phyloP scores from a whole-genome alignment of 108 stramenopile genomes.

The Seminavis robusta region DNA sequence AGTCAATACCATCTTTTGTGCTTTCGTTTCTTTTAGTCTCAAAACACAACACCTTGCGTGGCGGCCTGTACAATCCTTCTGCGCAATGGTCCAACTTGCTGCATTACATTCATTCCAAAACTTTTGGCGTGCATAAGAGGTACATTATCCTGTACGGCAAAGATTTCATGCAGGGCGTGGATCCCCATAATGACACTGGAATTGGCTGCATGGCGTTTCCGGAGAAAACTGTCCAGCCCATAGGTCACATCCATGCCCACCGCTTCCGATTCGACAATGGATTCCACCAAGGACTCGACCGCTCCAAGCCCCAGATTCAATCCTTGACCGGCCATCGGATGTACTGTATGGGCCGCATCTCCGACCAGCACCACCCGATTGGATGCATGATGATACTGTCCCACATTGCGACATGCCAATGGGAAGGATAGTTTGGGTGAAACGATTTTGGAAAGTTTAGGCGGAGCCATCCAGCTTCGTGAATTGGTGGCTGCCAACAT shows the following conservation, averaged over 20 bases:
- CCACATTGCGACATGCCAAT: conserved; percentile 43
- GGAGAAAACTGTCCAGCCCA: neutral
- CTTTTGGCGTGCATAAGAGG: conserved; percentile 54
- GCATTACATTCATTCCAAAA: conserved; percentile 79
- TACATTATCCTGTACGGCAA: conserved; percentile 28
- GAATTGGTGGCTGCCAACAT: conserved; percentile 19
- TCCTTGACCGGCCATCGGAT: conserved; percentile 98
- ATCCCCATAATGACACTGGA: conserved; percentile 50
- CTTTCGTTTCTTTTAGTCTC: no score
- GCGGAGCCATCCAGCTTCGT: conserved; percentile 26
- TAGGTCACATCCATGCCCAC: conserved; percentile 68
- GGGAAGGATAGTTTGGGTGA: conserved; percentile 45
- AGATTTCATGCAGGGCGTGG: conserved; percentile 69
- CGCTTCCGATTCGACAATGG: conserved; percentile 51
- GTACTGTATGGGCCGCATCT: conserved; percentile 96
- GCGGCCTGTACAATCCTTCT: conserved; percentile 64
- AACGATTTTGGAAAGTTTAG: conserved; percentile 21
- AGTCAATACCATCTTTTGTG: no score
- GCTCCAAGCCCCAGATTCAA: conserved; percentile 94
- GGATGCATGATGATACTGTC: conserved; percentile 28
- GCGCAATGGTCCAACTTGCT: conserved; percentile 59
- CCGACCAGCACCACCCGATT: conserved; percentile 79
- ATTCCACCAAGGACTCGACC: conserved; percentile 49
- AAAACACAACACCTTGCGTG: conserved; percentile 38
- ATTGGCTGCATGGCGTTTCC: neutral